phyloP scores from a whole-genome alignment of 2,329 filamentous ascomycete species.

The Metarhizium brunneum region DNA sequence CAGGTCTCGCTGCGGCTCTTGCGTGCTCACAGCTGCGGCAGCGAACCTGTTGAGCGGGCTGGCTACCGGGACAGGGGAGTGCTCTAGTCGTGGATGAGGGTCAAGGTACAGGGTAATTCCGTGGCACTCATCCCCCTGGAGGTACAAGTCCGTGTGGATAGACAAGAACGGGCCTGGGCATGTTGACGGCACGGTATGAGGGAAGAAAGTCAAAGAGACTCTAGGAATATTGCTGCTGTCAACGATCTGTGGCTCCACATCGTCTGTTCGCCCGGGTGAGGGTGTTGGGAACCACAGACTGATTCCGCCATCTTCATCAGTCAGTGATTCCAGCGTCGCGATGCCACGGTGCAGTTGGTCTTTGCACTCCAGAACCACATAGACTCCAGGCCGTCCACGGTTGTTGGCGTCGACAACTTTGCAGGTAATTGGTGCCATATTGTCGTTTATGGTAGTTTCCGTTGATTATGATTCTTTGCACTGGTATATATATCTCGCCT shows the following conservation, averaged over 20 bases:
- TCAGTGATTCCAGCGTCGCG: not conserved
- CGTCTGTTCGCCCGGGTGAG: not conserved
- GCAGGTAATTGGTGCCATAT: slow-evolving; percentile 4
- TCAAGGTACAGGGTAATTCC: not conserved
- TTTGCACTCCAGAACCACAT: not conserved
- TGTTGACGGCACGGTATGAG: not conserved
- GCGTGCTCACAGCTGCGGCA: too few relatives aligned
- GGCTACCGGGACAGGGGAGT: not conserved
- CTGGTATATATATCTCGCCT: not conserved
- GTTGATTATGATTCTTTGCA: not conserved
- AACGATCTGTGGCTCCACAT: not conserved
- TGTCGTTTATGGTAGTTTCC: not conserved
- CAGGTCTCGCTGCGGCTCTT: not conserved
- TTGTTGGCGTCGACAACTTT: not conserved
- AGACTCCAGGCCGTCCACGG: not conserved
- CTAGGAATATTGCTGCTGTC: not conserved
- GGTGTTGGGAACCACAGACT: not conserved
- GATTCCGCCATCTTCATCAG: not conserved
- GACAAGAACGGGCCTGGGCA: not conserved
- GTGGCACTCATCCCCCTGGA: not conserved
- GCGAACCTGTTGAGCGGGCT: not conserved
- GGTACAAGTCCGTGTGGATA: not conserved
- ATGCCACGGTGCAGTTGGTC: not conserved
- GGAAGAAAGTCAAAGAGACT: not conserved
- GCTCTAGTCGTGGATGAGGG: not conserved